Evolutionary conservation across 1,284 basidiomycete genomes (phyloP).

Genomic region (Cutaneotrichosporon cutaneum): DNA sequence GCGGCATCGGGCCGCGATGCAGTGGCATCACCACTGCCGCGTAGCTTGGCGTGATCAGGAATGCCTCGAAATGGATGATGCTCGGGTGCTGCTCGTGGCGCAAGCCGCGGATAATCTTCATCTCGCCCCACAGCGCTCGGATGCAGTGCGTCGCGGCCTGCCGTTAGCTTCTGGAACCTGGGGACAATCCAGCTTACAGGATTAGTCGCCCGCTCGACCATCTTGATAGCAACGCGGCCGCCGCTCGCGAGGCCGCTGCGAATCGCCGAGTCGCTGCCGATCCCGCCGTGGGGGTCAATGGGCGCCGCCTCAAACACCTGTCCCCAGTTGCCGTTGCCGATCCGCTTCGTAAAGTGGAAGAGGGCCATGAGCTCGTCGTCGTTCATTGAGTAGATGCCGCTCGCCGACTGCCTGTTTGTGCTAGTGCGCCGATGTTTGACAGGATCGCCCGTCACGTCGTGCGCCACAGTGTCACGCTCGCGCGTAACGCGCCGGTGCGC

Average conservation of each 20-base stretch:
- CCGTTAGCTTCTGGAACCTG: background rate
- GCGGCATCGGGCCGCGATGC: conserved; percentile 72
- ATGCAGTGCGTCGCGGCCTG: conserved; percentile 58
- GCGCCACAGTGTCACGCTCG: conserved; percentile 5
- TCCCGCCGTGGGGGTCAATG: background rate
- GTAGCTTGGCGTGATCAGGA: conserved; percentile 86
- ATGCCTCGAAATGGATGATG: conserved; percentile 85
- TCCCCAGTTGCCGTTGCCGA: conserved; percentile 54
- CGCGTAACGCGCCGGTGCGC: background rate
- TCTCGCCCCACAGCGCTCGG: conserved; percentile 87
- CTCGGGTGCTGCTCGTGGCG: conserved; percentile 80
- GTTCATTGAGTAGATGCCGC: conserved; percentile 28
- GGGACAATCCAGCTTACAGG: conserved; percentile 49
- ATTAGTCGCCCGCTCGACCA: conserved; percentile 76
- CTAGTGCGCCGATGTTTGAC: background rate
- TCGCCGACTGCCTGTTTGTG: conserved; percentile 3
- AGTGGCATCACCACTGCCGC: conserved; percentile 63
- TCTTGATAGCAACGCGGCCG: conserved; percentile 76
- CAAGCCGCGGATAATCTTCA: conserved; percentile 83
- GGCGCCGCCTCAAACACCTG: background rate
- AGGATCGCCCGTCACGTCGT: background rate
- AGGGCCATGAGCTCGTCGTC: conserved; percentile 43
- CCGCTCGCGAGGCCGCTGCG: conserved; percentile 32
- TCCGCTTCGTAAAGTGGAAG: conserved; percentile 43
- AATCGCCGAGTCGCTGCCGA: conserved; percentile 34